phyloP scores from a whole-genome alignment of 2,329 filamentous ascomycete genomes.

The Aspergillus brasiliensis region DNA sequence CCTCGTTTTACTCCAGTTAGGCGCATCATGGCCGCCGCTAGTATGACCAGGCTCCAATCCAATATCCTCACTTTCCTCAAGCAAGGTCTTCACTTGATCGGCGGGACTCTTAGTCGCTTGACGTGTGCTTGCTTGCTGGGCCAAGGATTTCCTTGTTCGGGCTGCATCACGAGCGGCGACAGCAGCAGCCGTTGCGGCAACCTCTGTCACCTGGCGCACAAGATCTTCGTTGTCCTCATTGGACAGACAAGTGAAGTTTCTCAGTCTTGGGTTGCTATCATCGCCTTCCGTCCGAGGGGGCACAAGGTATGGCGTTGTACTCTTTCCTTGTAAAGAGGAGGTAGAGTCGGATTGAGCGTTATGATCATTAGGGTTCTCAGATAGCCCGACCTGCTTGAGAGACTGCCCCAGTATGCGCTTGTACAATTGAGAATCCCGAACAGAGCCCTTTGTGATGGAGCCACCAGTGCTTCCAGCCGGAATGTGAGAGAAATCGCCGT shows the following conservation, averaged over 20 bases:
- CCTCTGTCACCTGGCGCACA: conserved; percentile 85
- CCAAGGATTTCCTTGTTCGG: conserved; percentile 54
- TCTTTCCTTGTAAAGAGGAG: conserved; percentile 26
- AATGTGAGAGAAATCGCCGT: conserved; percentile 33
- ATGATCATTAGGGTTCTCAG: conserved; percentile 52
- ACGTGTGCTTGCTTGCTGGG: conserved; percentile 35
- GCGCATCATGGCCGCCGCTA: conserved; percentile 87
- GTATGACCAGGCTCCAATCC: conserved; percentile 47
- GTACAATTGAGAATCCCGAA: conserved; percentile 86
- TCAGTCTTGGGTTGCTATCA: conserved; percentile 35
- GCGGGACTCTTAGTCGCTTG: conserved; percentile 40
- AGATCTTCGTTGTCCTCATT: conserved; percentile 80
- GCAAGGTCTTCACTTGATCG: conserved; percentile 38
- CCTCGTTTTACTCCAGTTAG: conserved; percentile 94
- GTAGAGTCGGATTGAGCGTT: conserved; percentile 31
- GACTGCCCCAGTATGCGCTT: conserved; percentile 92
- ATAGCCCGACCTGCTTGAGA: conserved; percentile 76
- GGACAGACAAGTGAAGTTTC: conserved; percentile 65
- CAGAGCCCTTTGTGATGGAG: conserved; percentile 63
- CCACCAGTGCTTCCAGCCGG: conserved; percentile 37
- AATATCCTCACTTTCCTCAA: conserved; percentile 53
- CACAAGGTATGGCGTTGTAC: conserved; percentile 68
- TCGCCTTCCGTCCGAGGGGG: conserved; percentile 65
- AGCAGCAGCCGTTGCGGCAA: conserved; percentile 87
- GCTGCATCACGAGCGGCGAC: conserved; percentile 79